Evolutionary conservation across 2,329 filamentous ascomycete species (phyloP).

Genomic region (Hirsutella rhossiliensis): DNA sequence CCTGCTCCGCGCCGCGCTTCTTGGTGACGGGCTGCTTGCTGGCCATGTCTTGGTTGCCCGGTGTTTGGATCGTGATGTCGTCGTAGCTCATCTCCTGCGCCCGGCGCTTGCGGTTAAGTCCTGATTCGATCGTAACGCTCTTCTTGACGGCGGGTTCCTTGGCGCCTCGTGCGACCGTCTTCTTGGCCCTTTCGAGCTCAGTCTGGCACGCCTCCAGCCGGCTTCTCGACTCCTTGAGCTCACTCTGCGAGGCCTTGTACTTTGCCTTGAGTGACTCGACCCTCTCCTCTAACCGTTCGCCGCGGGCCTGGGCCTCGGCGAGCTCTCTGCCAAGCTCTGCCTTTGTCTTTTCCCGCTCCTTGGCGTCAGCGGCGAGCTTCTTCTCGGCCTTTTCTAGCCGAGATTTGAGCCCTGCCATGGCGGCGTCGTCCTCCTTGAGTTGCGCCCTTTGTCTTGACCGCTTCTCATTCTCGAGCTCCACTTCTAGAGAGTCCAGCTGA

Average conservation of each 20-base stretch:
- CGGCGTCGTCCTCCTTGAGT: conserved; percentile 22
- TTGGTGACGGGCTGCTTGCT: conserved; percentile 32
- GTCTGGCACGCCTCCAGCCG: conserved; percentile 26
- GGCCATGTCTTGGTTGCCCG: conserved; percentile 28
- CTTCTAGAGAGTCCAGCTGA: conserved; percentile 64
- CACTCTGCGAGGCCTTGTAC: conserved; percentile 55
- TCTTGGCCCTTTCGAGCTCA: conserved; percentile 26
- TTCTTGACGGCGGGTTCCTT: conserved; percentile 11
- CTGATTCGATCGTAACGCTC: conserved; percentile 10
- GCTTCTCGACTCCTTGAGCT: conserved; percentile 51
- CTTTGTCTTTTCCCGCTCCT: conserved; percentile 31
- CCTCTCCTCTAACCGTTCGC: conserved; percentile 56
- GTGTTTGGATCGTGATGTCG: conserved; percentile 34
- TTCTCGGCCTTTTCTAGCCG: conserved; percentile 23
- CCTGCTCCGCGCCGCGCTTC: conserved; percentile 42
- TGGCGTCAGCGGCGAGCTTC: conserved; percentile 26
- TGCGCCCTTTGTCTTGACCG: conserved; percentile 19
- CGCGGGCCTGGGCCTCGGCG: conserved; percentile 48
- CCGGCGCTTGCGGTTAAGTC: conserved; percentile 31
- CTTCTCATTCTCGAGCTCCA: conserved; percentile 72
- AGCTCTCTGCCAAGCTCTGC: conserved; percentile 40
- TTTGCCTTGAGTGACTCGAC: conserved; percentile 59
- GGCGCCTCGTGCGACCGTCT: conserved; percentile 5
- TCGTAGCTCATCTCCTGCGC: conserved; percentile 31
- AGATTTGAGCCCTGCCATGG: conserved; percentile 27